These are phyloP conservation scores for Entophlyctis luteolus DNA, from an alignment of 192 early-diverging fungal genomes.

Conservation along the genomic window DNA sequence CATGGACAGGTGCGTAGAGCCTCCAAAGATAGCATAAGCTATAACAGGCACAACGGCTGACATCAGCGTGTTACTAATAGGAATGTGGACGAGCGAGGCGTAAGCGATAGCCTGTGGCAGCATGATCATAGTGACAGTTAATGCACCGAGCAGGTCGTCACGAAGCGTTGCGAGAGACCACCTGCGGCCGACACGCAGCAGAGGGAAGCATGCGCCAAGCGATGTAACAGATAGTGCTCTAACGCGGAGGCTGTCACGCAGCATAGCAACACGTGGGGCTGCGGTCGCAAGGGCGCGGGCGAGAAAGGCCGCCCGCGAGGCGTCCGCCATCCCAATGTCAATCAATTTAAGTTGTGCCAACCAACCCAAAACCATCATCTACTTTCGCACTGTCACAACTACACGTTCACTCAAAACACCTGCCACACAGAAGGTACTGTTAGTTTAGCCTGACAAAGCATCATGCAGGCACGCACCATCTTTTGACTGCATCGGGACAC, in stretches of 20 bases:
- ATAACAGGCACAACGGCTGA: constrained; percentile 41
- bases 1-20: constrained; percentile 36
- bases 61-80: constrained; percentile 31
- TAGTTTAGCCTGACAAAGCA: not conserved
- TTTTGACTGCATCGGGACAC: constrained; percentile 26
- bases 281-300: too few relatives aligned
- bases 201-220: too few relatives aligned
- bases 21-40: constrained; percentile 44
- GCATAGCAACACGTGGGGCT: too few relatives aligned
- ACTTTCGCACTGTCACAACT: not conserved
- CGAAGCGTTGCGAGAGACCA: not conserved
- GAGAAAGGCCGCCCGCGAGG: too few relatives aligned
- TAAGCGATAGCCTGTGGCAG: constrained; percentile 43
- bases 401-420: not conserved
- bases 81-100: constrained; percentile 32
- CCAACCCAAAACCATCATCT: too few relatives aligned
- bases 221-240: too few relatives aligned
- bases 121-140: constrained; percentile 39
- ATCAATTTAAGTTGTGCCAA: too few relatives aligned
- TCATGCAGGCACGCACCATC: constrained; percentile 15
- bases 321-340: too few relatives aligned
- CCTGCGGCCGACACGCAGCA: too few relatives aligned
- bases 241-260: too few relatives aligned
- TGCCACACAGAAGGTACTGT: not conserved
- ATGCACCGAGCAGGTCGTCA: constrained; percentile 30